Conservation (phyloP, 768 basidiomycete genomes). For the Gautieria morchelliformis region DNA sequence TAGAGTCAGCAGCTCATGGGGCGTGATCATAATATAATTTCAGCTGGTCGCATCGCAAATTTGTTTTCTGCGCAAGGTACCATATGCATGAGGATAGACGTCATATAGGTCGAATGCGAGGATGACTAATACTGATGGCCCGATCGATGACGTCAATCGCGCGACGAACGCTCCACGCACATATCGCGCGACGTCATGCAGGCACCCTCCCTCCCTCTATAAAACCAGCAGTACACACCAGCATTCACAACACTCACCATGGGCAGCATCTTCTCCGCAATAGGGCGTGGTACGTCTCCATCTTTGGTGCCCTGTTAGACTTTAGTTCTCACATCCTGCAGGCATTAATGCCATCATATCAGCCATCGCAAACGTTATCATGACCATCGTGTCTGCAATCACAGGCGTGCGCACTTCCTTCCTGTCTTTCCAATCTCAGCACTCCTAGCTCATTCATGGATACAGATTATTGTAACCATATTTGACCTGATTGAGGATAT, state of each 20-base stretch:
- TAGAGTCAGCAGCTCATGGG: too few relatives aligned
- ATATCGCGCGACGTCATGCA: too few relatives aligned
- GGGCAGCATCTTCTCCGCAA: conserved; percentile 44
- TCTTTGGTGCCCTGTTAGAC: background rate
- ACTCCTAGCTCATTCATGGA: background rate
- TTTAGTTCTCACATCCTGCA: background rate
- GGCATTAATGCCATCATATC: conserved; percentile 51
- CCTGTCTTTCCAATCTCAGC: background rate
- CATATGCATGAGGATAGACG: too few relatives aligned
- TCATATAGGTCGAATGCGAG: too few relatives aligned
- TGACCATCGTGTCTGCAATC: conserved; percentile 50
- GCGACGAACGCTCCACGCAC: too few relatives aligned
- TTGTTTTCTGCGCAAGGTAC: too few relatives aligned
- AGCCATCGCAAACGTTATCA: conserved; percentile 49
- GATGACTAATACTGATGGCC: too few relatives aligned
- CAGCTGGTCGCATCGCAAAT: too few relatives aligned
- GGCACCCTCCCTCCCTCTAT: too few relatives aligned
- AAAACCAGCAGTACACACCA: too few relatives aligned
- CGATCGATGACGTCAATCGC: too few relatives aligned
- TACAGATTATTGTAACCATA: conserved; percentile 54
- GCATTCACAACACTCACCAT: conserved; percentile 3
- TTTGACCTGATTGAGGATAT: conserved; percentile 49
- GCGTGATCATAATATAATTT: too few relatives aligned
- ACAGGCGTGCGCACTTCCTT: conserved; percentile 37
- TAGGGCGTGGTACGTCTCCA: conserved; percentile 28